Base-by-base conservation (phyloP, 129 eudicot species). In the Lactuca sativa region DNA sequence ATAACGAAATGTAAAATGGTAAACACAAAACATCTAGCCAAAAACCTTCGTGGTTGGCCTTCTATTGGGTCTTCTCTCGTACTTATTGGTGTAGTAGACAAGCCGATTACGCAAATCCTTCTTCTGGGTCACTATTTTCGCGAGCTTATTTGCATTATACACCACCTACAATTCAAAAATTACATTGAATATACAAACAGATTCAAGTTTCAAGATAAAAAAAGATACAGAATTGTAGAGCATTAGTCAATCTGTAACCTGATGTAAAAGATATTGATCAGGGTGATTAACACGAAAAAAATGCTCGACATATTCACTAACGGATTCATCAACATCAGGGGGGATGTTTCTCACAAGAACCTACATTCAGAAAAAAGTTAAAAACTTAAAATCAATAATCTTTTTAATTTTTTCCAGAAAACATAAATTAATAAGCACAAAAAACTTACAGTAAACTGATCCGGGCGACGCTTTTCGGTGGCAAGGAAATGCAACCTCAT, bases 91-190 rank as follows among this genome's bases (percentile, higher is more conserved):
- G 82, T 90, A 93, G 69, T 93, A 93, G 16, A 82, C 83, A 53
- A 78, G 85, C 88, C 99, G 80, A 74, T 93, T 93, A 15, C 80
- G 67, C 64, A 72, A 18, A 71, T 81, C 77, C 81, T 74, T 93
- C 81, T 90, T 87, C 76, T 83, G 75, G 48, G 80, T 82, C 72
- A 93, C 99, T 81, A 93, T 76, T 11, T 67, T 67, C 57, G 99
- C 91, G 18, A 93, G 97, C 56, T 80, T 83, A 82, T 93, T 93
- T 59, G 99, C 97, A 80, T 93, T 85, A 86, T 93, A 93, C 36
- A 90, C 93, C 48, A 83, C 83, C 99, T 93, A 71, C 25, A 59
- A 70, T 64, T 74, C 54, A 55, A 74, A 25, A 66, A 63, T 54
- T 6, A 67, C 17, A 14, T 43, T 44, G 2, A 56, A 64, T 41